A percentile compares a stretch with the other conserved stretches of the same genome.
Conservation (phyloP, 139 green algal genomes). For the Micractinium conductrix region DNA sequence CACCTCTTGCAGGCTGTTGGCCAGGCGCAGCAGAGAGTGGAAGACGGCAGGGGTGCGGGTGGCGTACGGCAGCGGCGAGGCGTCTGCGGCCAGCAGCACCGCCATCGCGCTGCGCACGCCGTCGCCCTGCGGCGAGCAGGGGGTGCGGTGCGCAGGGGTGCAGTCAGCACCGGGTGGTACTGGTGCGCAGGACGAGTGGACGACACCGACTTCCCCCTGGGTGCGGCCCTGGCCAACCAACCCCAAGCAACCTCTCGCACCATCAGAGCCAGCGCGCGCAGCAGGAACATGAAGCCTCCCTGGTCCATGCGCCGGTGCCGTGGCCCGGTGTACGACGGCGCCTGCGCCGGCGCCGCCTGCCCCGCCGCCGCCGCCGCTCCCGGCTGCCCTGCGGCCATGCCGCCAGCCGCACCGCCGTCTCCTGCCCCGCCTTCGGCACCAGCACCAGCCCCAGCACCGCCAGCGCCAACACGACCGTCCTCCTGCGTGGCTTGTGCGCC, state of each 20-base stretch:
- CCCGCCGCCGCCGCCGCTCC: not conserved
- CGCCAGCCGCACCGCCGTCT: not conserved
- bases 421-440: not conserved
- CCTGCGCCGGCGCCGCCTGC: not conserved
- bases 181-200: not conserved
- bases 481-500: not conserved
- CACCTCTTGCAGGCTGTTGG: slow-evolving; percentile 16
- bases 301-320: slow-evolving; percentile 1
- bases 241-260: not conserved
- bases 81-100: not conserved
- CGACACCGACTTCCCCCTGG: not conserved
- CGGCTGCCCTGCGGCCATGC: not conserved
- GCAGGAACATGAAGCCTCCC: slow-evolving; percentile 15
- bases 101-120: slow-evolving; percentile 24
- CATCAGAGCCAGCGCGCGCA: slow-evolving; percentile 5
- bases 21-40: slow-evolving; percentile 3
- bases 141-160: not conserved
- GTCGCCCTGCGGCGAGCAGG: not conserved
- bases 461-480: not conserved
- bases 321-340: not conserved
- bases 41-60: not conserved
- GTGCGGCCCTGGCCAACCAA: not conserved
- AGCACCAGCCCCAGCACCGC: too few relatives aligned
- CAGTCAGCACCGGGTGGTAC: not conserved
- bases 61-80: slow-evolving; percentile 1